phyloP scores from a whole-genome alignment of 257 asterid species.

The Hygrophila difformis region DNA sequence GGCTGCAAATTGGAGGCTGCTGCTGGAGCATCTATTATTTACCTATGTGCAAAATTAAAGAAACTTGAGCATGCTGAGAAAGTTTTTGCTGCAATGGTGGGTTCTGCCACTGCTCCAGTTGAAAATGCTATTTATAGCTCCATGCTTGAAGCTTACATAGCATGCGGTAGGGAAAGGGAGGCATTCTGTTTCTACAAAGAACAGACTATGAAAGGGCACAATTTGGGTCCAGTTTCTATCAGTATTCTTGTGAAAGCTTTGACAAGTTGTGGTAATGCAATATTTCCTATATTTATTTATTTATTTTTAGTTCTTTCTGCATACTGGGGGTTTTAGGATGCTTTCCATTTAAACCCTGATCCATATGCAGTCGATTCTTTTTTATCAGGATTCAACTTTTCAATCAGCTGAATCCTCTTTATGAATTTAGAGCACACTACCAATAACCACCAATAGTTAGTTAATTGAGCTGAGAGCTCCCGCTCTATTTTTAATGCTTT shows the following conservation, averaged over 20 bases:
- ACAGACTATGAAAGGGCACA: slow-evolving; percentile 44
- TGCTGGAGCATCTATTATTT: slow-evolving; percentile 65
- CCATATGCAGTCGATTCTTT: not conserved
- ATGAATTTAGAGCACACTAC: not conserved
- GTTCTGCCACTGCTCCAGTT: slow-evolving; percentile 26
- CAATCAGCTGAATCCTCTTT: not conserved
- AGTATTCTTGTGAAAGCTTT: slow-evolving; percentile 86
- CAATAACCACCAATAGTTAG: no score
- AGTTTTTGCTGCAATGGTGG: slow-evolving; percentile 38
- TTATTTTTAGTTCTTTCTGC: slow-evolving; percentile 2
- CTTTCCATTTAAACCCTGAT: not conserved
- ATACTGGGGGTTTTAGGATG: slow-evolving; percentile 5
- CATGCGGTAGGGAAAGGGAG: slow-evolving; percentile 53
- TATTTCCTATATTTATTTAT: slow-evolving; percentile 5
- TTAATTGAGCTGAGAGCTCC: slow-evolving; percentile 4
- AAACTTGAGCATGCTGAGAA: slow-evolving; percentile 46
- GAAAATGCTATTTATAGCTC: slow-evolving; percentile 36
- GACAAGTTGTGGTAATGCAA: slow-evolving; percentile 50
- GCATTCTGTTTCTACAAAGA: slow-evolving; percentile 66
- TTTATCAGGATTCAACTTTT: not conserved
- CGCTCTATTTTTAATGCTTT: not conserved
- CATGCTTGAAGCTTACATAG: slow-evolving; percentile 53
- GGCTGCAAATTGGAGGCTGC: slow-evolving; percentile 48
- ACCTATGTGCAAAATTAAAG: slow-evolving; percentile 54
- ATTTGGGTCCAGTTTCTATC: slow-evolving; percentile 69